These are phyloP conservation scores for Endocarpon pusillum DNA, from an alignment of 495 filamentous ascomycete genomes.

Conservation along the genomic window DNA sequence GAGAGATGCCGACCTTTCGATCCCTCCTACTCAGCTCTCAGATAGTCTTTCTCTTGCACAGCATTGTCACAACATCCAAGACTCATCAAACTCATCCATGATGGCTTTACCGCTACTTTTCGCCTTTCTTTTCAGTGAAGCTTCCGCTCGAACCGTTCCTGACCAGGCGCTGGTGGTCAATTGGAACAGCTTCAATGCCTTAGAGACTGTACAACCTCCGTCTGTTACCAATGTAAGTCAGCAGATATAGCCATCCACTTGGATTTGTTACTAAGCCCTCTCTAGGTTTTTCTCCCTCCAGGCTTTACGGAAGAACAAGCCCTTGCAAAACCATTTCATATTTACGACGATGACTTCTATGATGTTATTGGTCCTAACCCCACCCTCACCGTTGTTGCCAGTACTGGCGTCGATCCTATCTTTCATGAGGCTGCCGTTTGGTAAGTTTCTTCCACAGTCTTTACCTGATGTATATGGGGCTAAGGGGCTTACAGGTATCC, in stretches of 20 bases:
- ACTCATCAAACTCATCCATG: too few species aligned
- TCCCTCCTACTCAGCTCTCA: too few species aligned
- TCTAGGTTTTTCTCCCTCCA: conserved; percentile 10
- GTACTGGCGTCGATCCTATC: conserved; percentile 21
- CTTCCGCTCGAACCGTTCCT: conserved; percentile 7
- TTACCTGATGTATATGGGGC: background rate
- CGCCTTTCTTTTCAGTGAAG: conserved; percentile 3
- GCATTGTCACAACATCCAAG: too few species aligned
- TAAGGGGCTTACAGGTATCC: conserved; percentile 19
- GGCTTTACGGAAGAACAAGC: conserved; percentile 12
- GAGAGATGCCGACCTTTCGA: too few species aligned
- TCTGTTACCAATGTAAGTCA: conserved; percentile 7
- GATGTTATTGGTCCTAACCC: conserved; percentile 17
- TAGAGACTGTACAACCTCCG: conserved; percentile 8
- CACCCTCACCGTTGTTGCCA: conserved; percentile 15
- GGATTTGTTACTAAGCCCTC: too few species aligned
- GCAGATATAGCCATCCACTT: background rate
- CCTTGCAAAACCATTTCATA: conserved; percentile 2
- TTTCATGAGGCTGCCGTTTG: conserved; percentile 36
- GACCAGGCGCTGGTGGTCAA: conserved; percentile 10
- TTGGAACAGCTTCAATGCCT: conserved; percentile 10
- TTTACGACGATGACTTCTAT: conserved; percentile 9
- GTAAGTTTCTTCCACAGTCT: conserved; percentile 12
- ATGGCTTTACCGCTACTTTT: conserved; percentile 3
- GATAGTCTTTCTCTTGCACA: too few species aligned